Evolutionary conservation across 2,329 filamentous ascomycete species (phyloP).

Genomic region (Basipetospora chlamydospora): DNA sequence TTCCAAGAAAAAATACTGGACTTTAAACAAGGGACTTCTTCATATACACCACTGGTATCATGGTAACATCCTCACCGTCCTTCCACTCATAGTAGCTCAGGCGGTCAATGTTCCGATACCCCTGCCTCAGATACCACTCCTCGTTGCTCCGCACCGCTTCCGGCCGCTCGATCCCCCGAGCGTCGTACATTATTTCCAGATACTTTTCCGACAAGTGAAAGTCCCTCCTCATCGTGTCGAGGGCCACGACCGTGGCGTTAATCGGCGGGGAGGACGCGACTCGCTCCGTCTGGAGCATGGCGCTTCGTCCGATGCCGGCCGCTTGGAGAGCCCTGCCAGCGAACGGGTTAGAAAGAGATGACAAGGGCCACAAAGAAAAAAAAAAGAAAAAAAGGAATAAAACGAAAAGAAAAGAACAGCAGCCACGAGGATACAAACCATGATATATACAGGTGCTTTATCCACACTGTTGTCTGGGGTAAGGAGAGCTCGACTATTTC

Average conservation of each 20-base stretch:
- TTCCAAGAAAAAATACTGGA: no score
- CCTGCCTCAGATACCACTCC: conserved; percentile 16
- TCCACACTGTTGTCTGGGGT: not conserved
- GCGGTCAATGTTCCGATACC: no score
- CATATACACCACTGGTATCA: no score
- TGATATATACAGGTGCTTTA: not conserved
- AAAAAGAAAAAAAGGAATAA: not conserved
- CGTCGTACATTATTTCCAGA: conserved; percentile 12
- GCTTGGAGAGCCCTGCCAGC: conserved; percentile 15
- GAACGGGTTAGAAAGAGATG: not conserved
- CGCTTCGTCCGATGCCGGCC: conserved; percentile 18
- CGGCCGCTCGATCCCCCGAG: conserved; percentile 13
- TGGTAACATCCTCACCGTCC: no score
- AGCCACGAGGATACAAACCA: not conserved
- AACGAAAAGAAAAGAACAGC: not conserved
- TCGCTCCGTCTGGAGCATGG: conserved; percentile 20
- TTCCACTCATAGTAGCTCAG: no score
- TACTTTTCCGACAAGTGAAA: not conserved
- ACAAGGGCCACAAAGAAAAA: not conserved
- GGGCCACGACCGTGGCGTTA: conserved; percentile 11
- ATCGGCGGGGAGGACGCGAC: conserved; percentile 18
- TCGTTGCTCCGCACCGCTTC: conserved; percentile 13
- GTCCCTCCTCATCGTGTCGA: not conserved
- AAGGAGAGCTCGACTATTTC: not conserved
- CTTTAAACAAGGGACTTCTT: no score